Evolutionary conservation across 2,329 filamentous ascomycete genomes (phyloP), one percentile per base, ranked within the genome.

Genomic region (Pyrenophora tritici-repentis): DNA sequence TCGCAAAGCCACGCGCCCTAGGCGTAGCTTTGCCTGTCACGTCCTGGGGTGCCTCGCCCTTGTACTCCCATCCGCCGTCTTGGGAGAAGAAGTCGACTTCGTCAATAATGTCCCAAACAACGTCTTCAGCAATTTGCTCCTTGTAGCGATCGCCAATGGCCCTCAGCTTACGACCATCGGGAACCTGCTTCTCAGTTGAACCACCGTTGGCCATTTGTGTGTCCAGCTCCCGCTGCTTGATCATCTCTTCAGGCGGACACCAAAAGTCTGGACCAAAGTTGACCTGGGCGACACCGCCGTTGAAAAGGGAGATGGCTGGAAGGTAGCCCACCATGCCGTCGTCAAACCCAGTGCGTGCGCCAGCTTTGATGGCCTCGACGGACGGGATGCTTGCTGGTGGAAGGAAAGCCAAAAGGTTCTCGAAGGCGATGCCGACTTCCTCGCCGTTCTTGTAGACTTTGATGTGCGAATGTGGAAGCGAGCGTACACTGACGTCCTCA

Each of bases 241-340:
- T 61, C 76, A 83, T 81, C 36, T 82, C 81, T 3, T 85, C 81
- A 0, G 92, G 92, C 13, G 91, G 90, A 68, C 81, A 89, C 91
- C 92, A 97, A 78, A 96, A 97, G 26, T 94, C 82, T 0, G 91
- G 91, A 1, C 94, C 93, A 69, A 99, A 97, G 73, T 97, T 97
- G 64, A 93, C 87, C 72, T 97, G 90, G 13, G 89, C 92, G 1
- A 92, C 89, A 18, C 93, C 94, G 44, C 92, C 93, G 37, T 89
- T 86, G 76, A 97, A 97, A 17, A 94, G 89, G 63, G 91, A 94
- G 16, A 99, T 86, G 17, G 92, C 90, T 1, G 94, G 94, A 68
- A 96, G 96, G 76, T 99, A 99, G 9, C 94, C 95, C 1, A 97
- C 83, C 81, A 94, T 89, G 31, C 93, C 94, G 67, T 99, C 94